Conservation (phyloP, 495 filamentous ascomycete species). For the Lasiosphaeris hirsuta region DNA sequence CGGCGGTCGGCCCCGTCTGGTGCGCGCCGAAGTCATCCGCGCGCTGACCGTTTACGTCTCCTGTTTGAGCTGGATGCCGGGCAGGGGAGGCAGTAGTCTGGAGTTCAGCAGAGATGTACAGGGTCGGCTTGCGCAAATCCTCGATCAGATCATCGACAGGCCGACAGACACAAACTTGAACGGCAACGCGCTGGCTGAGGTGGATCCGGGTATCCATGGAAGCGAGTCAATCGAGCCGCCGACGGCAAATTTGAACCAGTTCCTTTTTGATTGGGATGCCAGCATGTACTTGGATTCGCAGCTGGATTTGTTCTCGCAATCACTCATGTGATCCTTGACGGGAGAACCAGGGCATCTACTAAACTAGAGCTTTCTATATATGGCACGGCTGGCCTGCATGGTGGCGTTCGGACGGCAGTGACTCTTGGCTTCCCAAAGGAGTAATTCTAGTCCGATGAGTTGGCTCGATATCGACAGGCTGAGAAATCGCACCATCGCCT, state of each 20-base stretch:
- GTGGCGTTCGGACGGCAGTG: too few relatives aligned
- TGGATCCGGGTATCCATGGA: neutral
- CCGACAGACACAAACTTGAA: neutral
- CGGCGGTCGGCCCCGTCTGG: neutral
- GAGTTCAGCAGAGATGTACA: conserved; percentile 10
- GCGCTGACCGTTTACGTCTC: conserved; percentile 9
- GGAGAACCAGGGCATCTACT: too few relatives aligned
- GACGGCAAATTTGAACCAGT: conserved; percentile 3
- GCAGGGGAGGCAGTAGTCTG: neutral
- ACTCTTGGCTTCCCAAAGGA: too few relatives aligned
- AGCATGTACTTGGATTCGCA: conserved; percentile 10
- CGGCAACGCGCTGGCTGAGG: neutral
- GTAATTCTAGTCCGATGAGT: too few relatives aligned
- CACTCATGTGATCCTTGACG: conserved; percentile 7
- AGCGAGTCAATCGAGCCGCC: neutral
- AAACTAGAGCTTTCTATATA: too few relatives aligned
- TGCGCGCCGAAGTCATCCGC: conserved; percentile 11
- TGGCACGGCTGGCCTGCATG: too few relatives aligned
- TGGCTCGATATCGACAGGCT: too few relatives aligned
- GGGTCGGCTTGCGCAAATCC: conserved; percentile 6
- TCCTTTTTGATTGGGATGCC: conserved; percentile 14
- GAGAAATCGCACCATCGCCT: too few relatives aligned
- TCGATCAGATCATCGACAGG: conserved; percentile 11
- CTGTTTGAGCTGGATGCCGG: conserved; percentile 15
- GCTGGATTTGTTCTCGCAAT: conserved; percentile 10